Evolutionary conservation across 345 rosid species (phyloP).

Genomic region (Ricinus communis): DNA sequence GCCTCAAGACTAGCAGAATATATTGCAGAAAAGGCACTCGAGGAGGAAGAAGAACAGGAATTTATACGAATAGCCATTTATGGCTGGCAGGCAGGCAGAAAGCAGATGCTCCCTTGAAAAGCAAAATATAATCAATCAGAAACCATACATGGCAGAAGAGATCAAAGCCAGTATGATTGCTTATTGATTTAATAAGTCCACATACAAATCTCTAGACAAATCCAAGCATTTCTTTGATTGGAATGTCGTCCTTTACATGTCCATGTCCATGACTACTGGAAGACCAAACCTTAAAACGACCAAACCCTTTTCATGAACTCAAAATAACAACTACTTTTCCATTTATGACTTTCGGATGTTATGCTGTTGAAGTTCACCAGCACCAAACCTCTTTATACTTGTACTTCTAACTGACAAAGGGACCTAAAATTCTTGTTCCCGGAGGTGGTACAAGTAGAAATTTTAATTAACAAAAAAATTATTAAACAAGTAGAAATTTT

Average conservation of each 20-base stretch:
- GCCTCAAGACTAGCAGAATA: conserved; percentile 12
- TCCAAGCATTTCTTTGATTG: background rate
- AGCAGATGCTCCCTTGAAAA: background rate
- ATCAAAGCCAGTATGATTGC: background rate
- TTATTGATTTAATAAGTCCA: background rate
- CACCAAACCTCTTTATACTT: too few relatives aligned
- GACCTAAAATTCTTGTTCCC: background rate
- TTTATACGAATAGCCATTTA: background rate
- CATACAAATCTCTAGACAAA: background rate
- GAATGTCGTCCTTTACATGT: background rate
- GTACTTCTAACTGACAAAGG: background rate
- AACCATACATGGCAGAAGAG: background rate
- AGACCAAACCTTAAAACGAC: background rate
- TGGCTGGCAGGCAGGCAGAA: background rate
- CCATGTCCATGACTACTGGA: background rate
- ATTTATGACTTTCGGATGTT: background rate
- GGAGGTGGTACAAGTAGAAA: too few relatives aligned
- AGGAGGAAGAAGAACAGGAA: conserved; percentile 22
- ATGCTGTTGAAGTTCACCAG: background rate
- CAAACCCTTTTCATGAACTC: background rate
- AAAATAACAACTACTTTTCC: background rate
- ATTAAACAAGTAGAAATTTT: too few relatives aligned
- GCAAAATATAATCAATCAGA: background rate
- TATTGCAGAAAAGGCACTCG: conserved; percentile 26
- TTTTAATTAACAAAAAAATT: too few relatives aligned